phyloP scores from a whole-genome alignment of 73 alveolate genomes.

The Paramecium sexaurelia region DNA sequence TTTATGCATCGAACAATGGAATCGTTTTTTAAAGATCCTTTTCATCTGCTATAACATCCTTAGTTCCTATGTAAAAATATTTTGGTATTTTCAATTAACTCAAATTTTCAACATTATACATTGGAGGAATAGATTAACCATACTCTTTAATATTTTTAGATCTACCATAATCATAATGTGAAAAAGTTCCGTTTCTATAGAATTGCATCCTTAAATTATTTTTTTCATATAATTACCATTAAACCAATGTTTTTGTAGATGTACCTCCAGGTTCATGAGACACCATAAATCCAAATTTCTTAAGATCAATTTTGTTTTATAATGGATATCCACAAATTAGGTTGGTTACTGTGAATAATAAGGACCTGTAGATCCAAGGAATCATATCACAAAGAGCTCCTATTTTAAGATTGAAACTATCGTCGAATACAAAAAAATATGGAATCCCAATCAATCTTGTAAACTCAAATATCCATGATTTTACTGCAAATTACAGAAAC shows the following conservation, averaged over 20 bases:
- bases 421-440: constrained; percentile 59
- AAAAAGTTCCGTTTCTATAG: constrained; percentile 69
- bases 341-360: constrained; percentile 71
- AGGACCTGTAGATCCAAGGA: constrained; percentile 39
- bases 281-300: constrained; percentile 76
- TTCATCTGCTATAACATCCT: constrained; percentile 65
- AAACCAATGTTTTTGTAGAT: constrained; percentile 60
- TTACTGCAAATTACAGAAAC: constrained; percentile 9
- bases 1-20: not conserved
- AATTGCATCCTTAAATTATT: constrained; percentile 78
- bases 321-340: constrained; percentile 69
- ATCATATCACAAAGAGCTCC: constrained; percentile 68
- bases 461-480: constrained; percentile 5
- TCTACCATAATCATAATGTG: constrained; percentile 79
- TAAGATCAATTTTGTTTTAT: constrained; percentile 71
- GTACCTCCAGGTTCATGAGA: constrained; percentile 89
- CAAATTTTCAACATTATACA: constrained; percentile 74
- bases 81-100: constrained; percentile 57
- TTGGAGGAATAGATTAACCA: constrained; percentile 77
- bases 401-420: constrained; percentile 41
- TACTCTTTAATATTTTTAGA: constrained; percentile 71
- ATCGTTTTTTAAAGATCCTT: constrained; percentile 29
- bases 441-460: constrained; percentile 12
- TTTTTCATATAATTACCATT: not conserved
- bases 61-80: constrained; percentile 55